These are phyloP conservation scores for Cinnamomum chago DNA, from an alignment of 164 flowering plant species.

Conservation along the genomic window DNA sequence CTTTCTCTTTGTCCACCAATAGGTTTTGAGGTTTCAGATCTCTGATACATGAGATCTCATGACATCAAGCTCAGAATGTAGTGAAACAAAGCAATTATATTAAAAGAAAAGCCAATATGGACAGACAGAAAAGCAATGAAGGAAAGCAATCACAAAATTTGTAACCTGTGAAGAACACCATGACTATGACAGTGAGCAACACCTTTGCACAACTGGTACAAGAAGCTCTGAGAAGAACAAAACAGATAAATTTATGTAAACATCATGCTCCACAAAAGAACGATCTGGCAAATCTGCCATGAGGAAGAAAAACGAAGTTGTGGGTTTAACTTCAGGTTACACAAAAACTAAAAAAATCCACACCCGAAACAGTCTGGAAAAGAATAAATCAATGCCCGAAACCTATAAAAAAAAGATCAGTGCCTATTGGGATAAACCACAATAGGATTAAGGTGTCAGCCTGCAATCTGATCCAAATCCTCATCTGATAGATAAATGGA, in stretches of 20 bases:
- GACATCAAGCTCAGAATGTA: not conserved
- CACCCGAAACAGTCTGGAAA: not conserved
- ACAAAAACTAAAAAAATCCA: not conserved
- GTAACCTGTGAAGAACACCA: conserved; percentile 73
- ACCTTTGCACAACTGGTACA: conserved; percentile 87
- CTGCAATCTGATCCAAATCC: not conserved
- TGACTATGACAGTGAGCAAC: conserved; percentile 93
- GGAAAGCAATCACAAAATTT: not conserved
- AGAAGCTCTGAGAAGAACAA: conserved; percentile 48
- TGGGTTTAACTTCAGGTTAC: not conserved
- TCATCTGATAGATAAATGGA: not conserved
- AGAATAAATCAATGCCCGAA: not conserved
- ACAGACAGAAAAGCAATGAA: no score
- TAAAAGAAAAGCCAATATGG: not conserved
- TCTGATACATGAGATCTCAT: conserved; percentile 20
- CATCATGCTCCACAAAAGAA: not conserved
- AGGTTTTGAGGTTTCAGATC: conserved; percentile 97
- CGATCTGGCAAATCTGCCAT: not conserved
- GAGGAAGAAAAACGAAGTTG: not conserved
- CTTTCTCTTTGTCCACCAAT: conserved; percentile 82
- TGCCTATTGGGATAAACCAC: not conserved
- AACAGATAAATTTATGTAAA: not conserved
- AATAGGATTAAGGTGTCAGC: not conserved
- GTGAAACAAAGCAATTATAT: no score
- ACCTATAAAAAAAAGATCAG: not conserved